Conservation (phyloP, 805 yeast genomes). For the Candida lessepsii region DNA sequence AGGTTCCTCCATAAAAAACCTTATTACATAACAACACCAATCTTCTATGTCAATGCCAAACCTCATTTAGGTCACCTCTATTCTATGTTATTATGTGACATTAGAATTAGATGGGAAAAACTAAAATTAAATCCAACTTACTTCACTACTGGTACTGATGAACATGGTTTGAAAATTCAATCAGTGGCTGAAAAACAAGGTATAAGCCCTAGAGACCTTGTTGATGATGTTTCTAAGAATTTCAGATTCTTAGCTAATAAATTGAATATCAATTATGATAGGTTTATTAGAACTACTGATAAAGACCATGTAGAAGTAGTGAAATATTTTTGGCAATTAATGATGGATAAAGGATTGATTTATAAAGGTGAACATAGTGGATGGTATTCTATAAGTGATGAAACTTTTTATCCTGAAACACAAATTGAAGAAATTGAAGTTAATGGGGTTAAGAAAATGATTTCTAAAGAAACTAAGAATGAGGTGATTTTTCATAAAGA, state of each 20-base stretch:
- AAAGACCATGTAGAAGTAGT: conserved; percentile 70
- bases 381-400: conserved; percentile 95
- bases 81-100: conserved; percentile 82
- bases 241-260: conserved; percentile 63
- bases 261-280: conserved; percentile 58
- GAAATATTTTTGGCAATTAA: conserved; percentile 62
- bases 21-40: conserved; percentile 67
- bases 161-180: conserved; percentile 92
- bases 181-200: conserved; percentile 65
- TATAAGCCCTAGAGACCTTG: conserved; percentile 59
- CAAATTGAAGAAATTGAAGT: conserved; percentile 51
- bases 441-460: conserved; percentile 33
- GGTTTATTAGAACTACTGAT: conserved; percentile 92
- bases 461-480: conserved; percentile 68
- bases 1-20: conserved; percentile 3
- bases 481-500: conserved; percentile 77
- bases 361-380: conserved; percentile 85
- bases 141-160: conserved; percentile 93
- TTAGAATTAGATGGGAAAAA: conserved; percentile 68
- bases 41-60: conserved; percentile 90
- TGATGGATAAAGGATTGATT: conserved; percentile 61
- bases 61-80: conserved; percentile 95
- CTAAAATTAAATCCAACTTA: conserved; percentile 33
- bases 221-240: conserved; percentile 63
- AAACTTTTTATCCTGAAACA: conserved; percentile 84